Evolutionary conservation across 352 stramenopile species (phyloP).

Genomic region (Globisporangium uncinulatum): DNA sequence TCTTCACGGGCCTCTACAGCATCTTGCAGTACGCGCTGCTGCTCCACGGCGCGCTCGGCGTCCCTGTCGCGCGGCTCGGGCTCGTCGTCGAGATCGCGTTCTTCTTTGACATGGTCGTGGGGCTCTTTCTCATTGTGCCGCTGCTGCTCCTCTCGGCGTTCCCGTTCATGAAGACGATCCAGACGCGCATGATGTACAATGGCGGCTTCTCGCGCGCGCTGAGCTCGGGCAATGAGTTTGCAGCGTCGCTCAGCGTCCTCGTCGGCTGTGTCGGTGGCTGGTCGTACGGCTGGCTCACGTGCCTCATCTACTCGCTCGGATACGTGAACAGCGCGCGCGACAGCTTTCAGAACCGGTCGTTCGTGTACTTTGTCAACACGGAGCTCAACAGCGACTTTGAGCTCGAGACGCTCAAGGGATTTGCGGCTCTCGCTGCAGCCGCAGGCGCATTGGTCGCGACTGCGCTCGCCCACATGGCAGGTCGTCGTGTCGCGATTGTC

Average conservation of each 20-base stretch:
- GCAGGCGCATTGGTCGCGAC: slow-evolving; percentile 48
- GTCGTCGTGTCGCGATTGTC: slow-evolving; percentile 64
- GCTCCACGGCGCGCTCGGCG: slow-evolving; percentile 56
- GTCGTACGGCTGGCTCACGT: slow-evolving; percentile 76
- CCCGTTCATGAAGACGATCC: slow-evolving; percentile 86
- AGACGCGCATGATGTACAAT: slow-evolving; percentile 91
- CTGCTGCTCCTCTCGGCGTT: slow-evolving; percentile 75
- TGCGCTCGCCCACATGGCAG: slow-evolving; percentile 45
- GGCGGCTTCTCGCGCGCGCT: slow-evolving; percentile 79
- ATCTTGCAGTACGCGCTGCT: slow-evolving; percentile 74
- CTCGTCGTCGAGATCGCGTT: slow-evolving; percentile 76
- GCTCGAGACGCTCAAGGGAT: slow-evolving; percentile 67
- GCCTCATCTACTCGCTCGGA: slow-evolving; percentile 73
- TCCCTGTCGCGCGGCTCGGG: slow-evolving; percentile 59
- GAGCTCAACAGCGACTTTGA: slow-evolving; percentile 37
- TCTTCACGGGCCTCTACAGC: slow-evolving; percentile 73
- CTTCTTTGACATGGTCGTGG: slow-evolving; percentile 84
- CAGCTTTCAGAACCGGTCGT: slow-evolving; percentile 82
- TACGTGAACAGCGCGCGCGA: slow-evolving; percentile 71
- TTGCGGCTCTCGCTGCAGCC: slow-evolving; percentile 44
- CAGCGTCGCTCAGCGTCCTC: slow-evolving; percentile 68
- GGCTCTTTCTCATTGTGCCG: slow-evolving; percentile 65
- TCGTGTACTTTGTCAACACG: slow-evolving; percentile 76
- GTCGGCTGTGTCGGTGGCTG: slow-evolving; percentile 68
- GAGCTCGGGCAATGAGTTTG: slow-evolving; percentile 78